Evolutionary conservation across 768 basidiomycete genomes (phyloP).

Genomic region (Leucogyrophana mollusca): DNA sequence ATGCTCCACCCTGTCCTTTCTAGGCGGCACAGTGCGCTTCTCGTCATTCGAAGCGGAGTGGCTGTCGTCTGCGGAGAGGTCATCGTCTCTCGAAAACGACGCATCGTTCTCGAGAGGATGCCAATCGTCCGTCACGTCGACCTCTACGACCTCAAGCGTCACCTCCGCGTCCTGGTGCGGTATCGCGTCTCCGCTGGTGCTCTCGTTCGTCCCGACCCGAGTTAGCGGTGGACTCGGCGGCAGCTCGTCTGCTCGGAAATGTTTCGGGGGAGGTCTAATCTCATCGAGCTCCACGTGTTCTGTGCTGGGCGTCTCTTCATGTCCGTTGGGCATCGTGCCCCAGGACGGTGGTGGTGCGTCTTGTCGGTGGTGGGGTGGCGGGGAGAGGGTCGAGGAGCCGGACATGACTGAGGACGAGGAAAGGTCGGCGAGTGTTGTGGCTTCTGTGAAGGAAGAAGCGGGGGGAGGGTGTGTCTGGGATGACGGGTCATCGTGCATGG

Average conservation of each 20-base stretch:
- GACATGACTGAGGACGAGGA: constrained; percentile 13
- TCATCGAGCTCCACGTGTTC: constrained; percentile 6
- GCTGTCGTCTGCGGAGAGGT: constrained; percentile 7
- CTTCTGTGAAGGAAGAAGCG: constrained; percentile 2
- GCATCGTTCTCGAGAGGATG: constrained; percentile 18
- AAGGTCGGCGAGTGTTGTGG: background rate
- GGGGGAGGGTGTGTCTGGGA: constrained; percentile 1
- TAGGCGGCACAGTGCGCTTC: constrained; percentile 28
- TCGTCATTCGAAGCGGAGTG: constrained; percentile 11
- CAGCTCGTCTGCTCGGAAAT: constrained; percentile 16
- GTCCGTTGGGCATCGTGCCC: background rate
- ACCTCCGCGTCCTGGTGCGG: constrained; percentile 5
- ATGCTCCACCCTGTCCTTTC: constrained; percentile 37
- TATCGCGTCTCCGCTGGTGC: constrained; percentile 3
- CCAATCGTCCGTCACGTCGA: constrained; percentile 24
- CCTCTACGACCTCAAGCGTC: constrained; percentile 14
- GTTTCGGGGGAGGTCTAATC: constrained; percentile 4
- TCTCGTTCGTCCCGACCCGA: constrained; percentile 18
- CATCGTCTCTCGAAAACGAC: constrained; percentile 11
- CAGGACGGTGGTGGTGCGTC: too few species aligned
- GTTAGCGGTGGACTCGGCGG: constrained; percentile 33
- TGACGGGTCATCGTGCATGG: constrained; percentile 13
- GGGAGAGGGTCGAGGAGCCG: constrained; percentile 14
- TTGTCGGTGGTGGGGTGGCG: background rate
- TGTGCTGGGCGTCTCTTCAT: background rate